These are phyloP conservation scores for Aspergillus ochraceoroseus DNA, from an alignment of 2,329 filamentous ascomycete species.

Conservation along the genomic window DNA sequence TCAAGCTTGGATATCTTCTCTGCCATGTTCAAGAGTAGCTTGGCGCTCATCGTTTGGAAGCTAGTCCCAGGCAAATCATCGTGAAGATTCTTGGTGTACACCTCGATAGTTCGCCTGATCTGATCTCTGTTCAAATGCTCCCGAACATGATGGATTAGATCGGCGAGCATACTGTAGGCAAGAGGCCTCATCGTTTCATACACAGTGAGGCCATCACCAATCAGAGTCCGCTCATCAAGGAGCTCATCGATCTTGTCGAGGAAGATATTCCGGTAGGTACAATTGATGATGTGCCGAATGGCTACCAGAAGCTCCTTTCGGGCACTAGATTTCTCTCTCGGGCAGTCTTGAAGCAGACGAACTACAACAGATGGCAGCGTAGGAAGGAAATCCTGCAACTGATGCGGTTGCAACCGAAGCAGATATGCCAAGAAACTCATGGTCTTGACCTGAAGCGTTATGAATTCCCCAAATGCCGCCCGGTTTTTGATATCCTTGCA, in stretches of 20 bases:
- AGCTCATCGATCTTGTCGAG: conserved; percentile 90
- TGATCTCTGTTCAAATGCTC: conserved; percentile 84
- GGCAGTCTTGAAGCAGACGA: conserved; percentile 85
- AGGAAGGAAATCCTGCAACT: conserved; percentile 81
- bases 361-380: conserved; percentile 86
- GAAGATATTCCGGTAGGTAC: conserved; percentile 95
- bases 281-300: conserved; percentile 97
- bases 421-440: conserved; percentile 98
- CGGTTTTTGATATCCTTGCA: conserved; percentile 90
- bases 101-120: conserved; percentile 91
- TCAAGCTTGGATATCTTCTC: conserved; percentile 93
- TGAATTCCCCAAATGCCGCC: conserved; percentile 92
- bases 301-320: conserved; percentile 94
- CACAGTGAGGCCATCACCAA: conserved; percentile 91
- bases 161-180: conserved; percentile 96
- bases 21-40: conserved; percentile 93
- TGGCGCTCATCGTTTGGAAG: conserved; percentile 99
- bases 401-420: conserved; percentile 77
- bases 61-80: conserved; percentile 96
- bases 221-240: conserved; percentile 86
- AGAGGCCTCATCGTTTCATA: conserved; percentile 94
- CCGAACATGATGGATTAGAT: conserved; percentile 93
- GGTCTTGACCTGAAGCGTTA: conserved; percentile 96
- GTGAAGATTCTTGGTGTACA: conserved; percentile 93
- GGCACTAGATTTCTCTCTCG: conserved; percentile 85